Conservation (phyloP, 1,139 yeast genomes). For the Zhuliangozyma blackwelliae region DNA sequence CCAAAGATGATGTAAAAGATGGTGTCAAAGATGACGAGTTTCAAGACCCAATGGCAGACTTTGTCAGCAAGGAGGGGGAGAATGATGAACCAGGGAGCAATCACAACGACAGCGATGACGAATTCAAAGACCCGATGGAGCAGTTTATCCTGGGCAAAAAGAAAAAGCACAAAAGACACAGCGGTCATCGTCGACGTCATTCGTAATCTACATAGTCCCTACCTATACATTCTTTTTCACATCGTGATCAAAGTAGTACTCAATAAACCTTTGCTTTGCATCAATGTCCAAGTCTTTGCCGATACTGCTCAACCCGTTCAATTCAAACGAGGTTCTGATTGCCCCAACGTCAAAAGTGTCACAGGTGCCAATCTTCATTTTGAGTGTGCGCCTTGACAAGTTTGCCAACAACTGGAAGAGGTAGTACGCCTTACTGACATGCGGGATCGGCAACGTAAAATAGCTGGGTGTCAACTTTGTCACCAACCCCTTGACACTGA, state of each 20-base stretch:
- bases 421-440: slow-evolving; percentile 16
- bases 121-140: slow-evolving; percentile 18
- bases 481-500: slow-evolving; percentile 39
- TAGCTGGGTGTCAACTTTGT: slow-evolving; percentile 36
- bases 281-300: slow-evolving; percentile 22
- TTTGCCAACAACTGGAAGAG: slow-evolving; percentile 23
- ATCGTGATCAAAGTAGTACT: slow-evolving; percentile 25
- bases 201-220: neutral
- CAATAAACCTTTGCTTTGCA: slow-evolving; percentile 30
- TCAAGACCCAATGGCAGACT: slow-evolving; percentile 14
- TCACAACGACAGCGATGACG: slow-evolving; percentile 8
- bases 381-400: slow-evolving; percentile 16
- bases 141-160: slow-evolving; percentile 7
- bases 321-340: slow-evolving; percentile 23
- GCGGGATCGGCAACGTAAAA: slow-evolving; percentile 33
- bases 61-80: slow-evolving; percentile 6
- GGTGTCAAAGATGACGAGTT: slow-evolving; percentile 12
- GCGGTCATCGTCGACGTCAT: neutral
- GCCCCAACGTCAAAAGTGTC: slow-evolving; percentile 8
- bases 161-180: slow-evolving; percentile 1
- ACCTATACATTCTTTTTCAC: slow-evolving; percentile 9
- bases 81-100: neutral
- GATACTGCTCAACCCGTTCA: slow-evolving; percentile 26
- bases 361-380: slow-evolving; percentile 22
- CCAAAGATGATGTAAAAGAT: slow-evolving; percentile 14